Conservation (phyloP, 2,329 filamentous ascomycete species). For the Blumeriella jaapii region DNA sequence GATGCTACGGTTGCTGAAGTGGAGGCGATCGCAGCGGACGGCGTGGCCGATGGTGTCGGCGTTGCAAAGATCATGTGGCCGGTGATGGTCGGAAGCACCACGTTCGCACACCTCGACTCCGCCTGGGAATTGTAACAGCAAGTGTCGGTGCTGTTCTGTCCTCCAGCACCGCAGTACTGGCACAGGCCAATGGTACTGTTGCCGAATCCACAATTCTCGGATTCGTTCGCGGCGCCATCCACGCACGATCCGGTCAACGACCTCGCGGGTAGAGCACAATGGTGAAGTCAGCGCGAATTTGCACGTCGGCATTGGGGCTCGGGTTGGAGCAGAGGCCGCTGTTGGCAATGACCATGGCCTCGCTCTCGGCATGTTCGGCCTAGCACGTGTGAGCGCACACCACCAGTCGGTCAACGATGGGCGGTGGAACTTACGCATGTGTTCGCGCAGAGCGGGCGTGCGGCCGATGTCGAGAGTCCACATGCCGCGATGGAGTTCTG, state of each 20-base stretch:
- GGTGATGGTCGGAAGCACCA: constrained; percentile 67
- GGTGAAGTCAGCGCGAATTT: constrained; percentile 87
- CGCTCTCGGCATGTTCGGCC: constrained; percentile 78
- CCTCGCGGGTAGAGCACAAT: constrained; percentile 72
- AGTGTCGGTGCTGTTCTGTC: constrained; percentile 85
- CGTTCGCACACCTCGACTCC: constrained; percentile 59
- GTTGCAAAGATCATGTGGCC: constrained; percentile 54
- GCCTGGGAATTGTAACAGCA: constrained; percentile 80
- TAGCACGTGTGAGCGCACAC: constrained; percentile 29
- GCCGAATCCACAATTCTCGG: constrained; percentile 74
- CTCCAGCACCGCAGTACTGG: constrained; percentile 72
- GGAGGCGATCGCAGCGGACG: constrained; percentile 14
- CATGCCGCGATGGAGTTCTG: constrained; percentile 74
- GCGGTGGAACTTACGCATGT: constrained; percentile 56
- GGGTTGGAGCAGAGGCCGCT: constrained; percentile 58
- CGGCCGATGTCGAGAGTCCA: constrained; percentile 47
- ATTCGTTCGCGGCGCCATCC: constrained; percentile 66
- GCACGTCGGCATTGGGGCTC: constrained; percentile 50
- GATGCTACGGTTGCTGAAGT: constrained; percentile 9
- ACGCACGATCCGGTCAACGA: constrained; percentile 72
- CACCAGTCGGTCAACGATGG: constrained; percentile 4
- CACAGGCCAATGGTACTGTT: constrained; percentile 66
- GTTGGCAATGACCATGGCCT: constrained; percentile 73
- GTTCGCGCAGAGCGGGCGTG: constrained; percentile 75
- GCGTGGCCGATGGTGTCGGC: constrained; percentile 34